Evolutionary conservation across 352 stramenopile genomes (phyloP).

Genomic region (Phytopythium chamaehyphon): DNA sequence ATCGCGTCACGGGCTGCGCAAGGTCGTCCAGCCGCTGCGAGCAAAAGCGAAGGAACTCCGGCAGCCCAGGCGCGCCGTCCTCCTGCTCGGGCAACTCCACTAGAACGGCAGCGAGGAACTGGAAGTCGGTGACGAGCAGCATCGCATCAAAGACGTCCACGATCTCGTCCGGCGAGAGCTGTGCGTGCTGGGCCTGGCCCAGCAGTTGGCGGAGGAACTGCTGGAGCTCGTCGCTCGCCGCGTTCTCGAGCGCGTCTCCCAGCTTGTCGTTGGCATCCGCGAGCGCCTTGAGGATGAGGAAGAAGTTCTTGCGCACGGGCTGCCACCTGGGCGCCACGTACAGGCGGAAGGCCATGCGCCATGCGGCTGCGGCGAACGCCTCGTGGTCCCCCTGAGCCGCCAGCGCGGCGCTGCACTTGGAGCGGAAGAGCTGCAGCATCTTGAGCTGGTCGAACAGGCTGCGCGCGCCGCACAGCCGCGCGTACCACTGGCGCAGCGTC

Average conservation of each 20-base stretch:
- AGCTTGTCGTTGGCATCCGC: constrained; percentile 35
- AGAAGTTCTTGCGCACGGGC: constrained; percentile 65
- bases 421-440: constrained; percentile 64
- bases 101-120: constrained; percentile 42
- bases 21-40: constrained; percentile 52
- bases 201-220: constrained; percentile 30
- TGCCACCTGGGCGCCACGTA: constrained; percentile 29
- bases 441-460: constrained; percentile 73
- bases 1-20: constrained; percentile 43
- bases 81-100: constrained; percentile 21
- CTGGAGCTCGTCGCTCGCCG: constrained; percentile 27
- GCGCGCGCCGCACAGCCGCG: constrained; percentile 21
- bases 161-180: constrained; percentile 15
- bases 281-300: constrained; percentile 51
- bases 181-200: neutral
- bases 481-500: constrained; percentile 41
- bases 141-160: constrained; percentile 46
- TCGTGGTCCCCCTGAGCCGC: constrained; percentile 1
- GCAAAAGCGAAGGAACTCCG: constrained; percentile 48
- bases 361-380: constrained; percentile 31
- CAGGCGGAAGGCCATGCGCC: constrained; percentile 58
- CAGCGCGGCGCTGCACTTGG: constrained; percentile 39
- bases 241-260: constrained; percentile 7
- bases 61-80: constrained; percentile 21
- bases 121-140: constrained; percentile 58